Percentiles rank a stretch among this genome's conserved stretches.
phyloP scores from a whole-genome alignment of 305 asterid species.

The Solanum hybrid region DNA sequence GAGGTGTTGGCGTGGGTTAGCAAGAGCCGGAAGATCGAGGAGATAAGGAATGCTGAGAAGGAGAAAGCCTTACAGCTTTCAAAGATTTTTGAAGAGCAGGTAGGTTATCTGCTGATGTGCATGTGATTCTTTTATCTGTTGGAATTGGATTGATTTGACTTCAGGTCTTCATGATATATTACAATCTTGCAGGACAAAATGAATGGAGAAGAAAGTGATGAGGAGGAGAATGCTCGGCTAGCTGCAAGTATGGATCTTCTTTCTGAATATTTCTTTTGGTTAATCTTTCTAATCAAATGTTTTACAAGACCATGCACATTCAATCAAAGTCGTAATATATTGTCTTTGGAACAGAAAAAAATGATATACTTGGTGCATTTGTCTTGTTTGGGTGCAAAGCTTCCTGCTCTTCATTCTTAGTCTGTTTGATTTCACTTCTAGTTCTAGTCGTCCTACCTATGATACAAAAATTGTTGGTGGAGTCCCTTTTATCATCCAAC shows the following conservation, averaged over 20 bases:
- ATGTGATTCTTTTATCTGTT: neutral
- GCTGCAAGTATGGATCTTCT: slow-evolving; percentile 33
- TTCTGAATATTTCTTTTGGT: neutral
- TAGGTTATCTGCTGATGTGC: slow-evolving; percentile 13
- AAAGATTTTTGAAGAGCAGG: slow-evolving; percentile 88
- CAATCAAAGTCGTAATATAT: neutral
- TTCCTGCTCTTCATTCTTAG: neutral
- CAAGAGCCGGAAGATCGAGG: slow-evolving; percentile 75
- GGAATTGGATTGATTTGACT: neutral
- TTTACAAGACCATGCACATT: neutral
- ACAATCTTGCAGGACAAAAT: slow-evolving; percentile 59
- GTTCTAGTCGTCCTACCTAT: neutral
- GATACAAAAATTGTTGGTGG: neutral
- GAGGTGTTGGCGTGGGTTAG: slow-evolving; percentile 73
- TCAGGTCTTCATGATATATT: neutral
- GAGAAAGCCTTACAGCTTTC: slow-evolving; percentile 80
- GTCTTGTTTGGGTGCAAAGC: neutral
- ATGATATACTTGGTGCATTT: neutral
- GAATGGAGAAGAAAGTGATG: slow-evolving; percentile 71
- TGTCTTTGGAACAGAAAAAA: neutral
- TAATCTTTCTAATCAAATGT: neutral
- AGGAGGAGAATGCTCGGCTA: slow-evolving; percentile 34
- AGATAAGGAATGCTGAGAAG: slow-evolving; percentile 54
- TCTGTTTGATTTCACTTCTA: neutral
- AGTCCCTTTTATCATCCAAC: neutral